Evolutionary conservation across 2,329 filamentous ascomycete genomes (phyloP).

Genomic region (Daldinia eschscholtzii): DNA sequence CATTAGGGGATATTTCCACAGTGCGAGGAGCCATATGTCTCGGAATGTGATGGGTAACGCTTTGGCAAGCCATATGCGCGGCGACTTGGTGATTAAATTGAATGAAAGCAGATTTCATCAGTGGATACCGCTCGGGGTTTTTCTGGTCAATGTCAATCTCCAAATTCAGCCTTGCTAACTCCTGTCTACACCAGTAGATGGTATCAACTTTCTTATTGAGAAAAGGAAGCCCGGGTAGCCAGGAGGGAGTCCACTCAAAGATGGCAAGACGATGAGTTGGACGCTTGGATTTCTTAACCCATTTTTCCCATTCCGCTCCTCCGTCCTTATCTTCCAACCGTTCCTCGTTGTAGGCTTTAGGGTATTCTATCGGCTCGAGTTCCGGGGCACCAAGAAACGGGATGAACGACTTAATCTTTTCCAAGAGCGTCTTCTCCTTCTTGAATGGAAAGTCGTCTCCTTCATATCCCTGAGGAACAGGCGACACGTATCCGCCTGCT

Average conservation of each 20-base stretch:
- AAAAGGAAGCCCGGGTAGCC: slow-evolving; percentile 83
- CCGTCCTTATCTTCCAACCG: slow-evolving; percentile 69
- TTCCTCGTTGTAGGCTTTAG: slow-evolving; percentile 71
- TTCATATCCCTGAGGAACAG: slow-evolving; percentile 69
- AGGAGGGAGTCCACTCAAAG: slow-evolving; percentile 67
- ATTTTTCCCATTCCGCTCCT: slow-evolving; percentile 82
- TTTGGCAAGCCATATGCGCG: slow-evolving; percentile 97
- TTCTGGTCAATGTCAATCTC: slow-evolving; percentile 94
- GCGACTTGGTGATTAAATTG: slow-evolving; percentile 99
- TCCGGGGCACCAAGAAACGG: slow-evolving; percentile 63
- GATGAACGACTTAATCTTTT: slow-evolving; percentile 63
- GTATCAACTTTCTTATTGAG: slow-evolving; percentile 93
- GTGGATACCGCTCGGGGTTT: slow-evolving; percentile 84
- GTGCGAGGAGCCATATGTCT: slow-evolving; percentile 92
- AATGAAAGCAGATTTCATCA: slow-evolving; percentile 97
- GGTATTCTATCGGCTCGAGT: slow-evolving; percentile 67
- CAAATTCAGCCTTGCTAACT: slow-evolving; percentile 87
- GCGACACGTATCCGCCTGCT: slow-evolving; percentile 70
- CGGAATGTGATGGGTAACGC: slow-evolving; percentile 89
- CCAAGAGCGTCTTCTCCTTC: slow-evolving; percentile 63
- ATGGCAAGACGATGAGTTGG: slow-evolving; percentile 83
- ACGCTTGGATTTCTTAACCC: slow-evolving; percentile 83
- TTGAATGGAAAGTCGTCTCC: slow-evolving; percentile 60
- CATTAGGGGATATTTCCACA: slow-evolving; percentile 92
- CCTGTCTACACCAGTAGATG: slow-evolving; percentile 89